These are phyloP conservation scores for Aspergillus leporis DNA, from an alignment of 495 filamentous ascomycete genomes.

Conservation along the genomic window DNA sequence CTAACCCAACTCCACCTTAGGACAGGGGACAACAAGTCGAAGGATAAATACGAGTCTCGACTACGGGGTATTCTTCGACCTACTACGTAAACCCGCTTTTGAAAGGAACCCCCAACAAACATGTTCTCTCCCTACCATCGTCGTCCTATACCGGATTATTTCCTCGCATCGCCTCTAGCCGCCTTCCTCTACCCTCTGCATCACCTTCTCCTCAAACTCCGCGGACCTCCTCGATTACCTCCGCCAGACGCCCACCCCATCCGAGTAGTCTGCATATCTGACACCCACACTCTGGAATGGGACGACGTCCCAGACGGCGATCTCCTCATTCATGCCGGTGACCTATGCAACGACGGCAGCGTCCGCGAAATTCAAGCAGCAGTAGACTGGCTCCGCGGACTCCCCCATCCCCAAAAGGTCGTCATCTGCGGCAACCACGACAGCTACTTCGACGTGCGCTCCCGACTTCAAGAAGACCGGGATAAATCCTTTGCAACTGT, in stretches of 20 bases:
- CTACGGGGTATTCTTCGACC: not conserved
- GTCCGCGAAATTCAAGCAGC: constrained; percentile 70
- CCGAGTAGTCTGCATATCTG: constrained; percentile 83
- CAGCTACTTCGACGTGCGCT: constrained; percentile 68
- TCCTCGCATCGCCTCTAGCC: constrained; percentile 51
- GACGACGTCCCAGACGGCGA: constrained; percentile 71
- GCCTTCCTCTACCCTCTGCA: constrained; percentile 57
- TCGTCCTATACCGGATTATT: constrained; percentile 45
- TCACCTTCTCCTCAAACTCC: constrained; percentile 60
- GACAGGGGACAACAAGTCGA: not conserved
- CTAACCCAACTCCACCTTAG: not conserved
- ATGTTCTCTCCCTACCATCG: constrained; percentile 51
- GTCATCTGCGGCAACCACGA: constrained; percentile 92
- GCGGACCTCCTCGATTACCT: constrained; percentile 57
- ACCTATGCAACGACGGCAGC: constrained; percentile 74
- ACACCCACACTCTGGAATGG: constrained; percentile 76
- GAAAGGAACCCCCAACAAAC: not conserved
- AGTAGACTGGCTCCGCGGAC: constrained; percentile 73
- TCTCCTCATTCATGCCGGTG: constrained; percentile 86
- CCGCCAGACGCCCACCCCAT: constrained; percentile 56
- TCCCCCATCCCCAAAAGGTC: constrained; percentile 77
- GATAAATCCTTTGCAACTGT: constrained; percentile 35
- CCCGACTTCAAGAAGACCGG: constrained; percentile 44
- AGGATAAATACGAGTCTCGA: not conserved
- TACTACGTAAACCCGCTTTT: not conserved